Evolutionary conservation across 1,284 basidiomycete genomes (phyloP).

Genomic region (Exobasidium rhododendri): DNA sequence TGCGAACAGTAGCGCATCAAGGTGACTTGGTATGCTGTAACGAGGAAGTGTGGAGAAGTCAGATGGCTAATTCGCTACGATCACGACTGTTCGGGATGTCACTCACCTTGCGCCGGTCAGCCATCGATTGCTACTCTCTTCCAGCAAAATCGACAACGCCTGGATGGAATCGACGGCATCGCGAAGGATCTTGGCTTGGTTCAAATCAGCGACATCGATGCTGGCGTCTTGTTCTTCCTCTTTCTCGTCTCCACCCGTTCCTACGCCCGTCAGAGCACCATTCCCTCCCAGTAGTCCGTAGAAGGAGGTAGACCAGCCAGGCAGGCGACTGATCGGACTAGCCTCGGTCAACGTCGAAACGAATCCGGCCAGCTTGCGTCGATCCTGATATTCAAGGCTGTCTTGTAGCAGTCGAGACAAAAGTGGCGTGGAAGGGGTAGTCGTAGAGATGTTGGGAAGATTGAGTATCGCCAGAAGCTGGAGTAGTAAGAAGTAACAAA

Average conservation of each 20-base stretch:
- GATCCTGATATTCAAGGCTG: slow-evolving; percentile 24
- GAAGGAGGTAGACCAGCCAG: slow-evolving; percentile 27
- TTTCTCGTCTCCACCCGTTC: slow-evolving; percentile 18
- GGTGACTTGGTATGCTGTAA: slow-evolving; percentile 14
- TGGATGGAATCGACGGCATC: slow-evolving; percentile 24
- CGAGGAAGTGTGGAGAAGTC: not conserved
- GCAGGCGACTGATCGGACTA: slow-evolving; percentile 27
- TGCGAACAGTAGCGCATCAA: slow-evolving; percentile 37
- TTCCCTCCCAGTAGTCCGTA: slow-evolving; percentile 32
- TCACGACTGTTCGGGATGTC: not conserved
- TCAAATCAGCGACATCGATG: slow-evolving; percentile 27
- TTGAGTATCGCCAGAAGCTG: not conserved
- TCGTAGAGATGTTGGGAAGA: not conserved
- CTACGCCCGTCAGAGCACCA: slow-evolving; percentile 24
- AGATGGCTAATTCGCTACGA: not conserved
- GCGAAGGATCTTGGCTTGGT: slow-evolving; percentile 23
- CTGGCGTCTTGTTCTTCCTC: slow-evolving; percentile 26
- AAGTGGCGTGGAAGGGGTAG: not conserved
- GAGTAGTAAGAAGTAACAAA: no score
- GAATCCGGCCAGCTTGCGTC: not conserved
- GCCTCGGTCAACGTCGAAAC: not conserved
- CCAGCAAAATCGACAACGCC: slow-evolving; percentile 23
- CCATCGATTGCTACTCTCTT: slow-evolving; percentile 13
- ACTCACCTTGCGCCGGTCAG: slow-evolving; percentile 6
- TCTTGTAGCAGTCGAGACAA: slow-evolving; percentile 1